Evolutionary conservation across 2,329 filamentous ascomycete genomes (phyloP), one percentile per base, ranked within the genome.

Genomic region (Hawksworthiomyces lignivorus): DNA sequence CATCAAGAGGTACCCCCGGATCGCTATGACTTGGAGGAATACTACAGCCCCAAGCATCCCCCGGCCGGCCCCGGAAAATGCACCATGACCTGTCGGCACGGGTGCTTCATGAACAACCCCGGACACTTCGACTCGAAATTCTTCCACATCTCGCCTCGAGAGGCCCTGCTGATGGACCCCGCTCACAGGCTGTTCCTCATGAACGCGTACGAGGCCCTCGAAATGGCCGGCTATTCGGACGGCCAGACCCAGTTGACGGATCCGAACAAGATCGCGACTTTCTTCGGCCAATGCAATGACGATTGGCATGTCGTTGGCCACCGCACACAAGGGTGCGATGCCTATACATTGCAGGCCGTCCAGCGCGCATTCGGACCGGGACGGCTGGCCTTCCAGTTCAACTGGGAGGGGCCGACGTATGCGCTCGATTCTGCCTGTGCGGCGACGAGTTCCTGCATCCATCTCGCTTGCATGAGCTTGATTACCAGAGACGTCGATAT

Each of bases 381-480:
- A 9, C 69, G 81, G 7, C 80, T 87, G 56, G 77, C 85, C 62
- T 87, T 86, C 60, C 81, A 80, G 58, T 86, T 87, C 62, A 81
- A 83, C 52, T 87, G 85, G 59, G 75, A 71, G 28, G 84, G 84
- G 0, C 83, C 82, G 0, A 84, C 77, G 20, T 79, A 77, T 56
- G 82, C 73, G 34, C 69, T 87, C 34, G 84, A 88, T 50, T 87
- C 83, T n/a, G 84, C 83, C 5, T 87, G 84, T 54, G 86, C 82
- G 0, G 87, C 82, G 1, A 82, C 79, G 49, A 68, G 83, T 12
- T 80, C 82, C 3, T 82, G 82, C 1, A 79, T 88, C 30, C 78
- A 86, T 50, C 63, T 84, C 2, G 75, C 77, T n/a, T 88, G 84
- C 61, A 82, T 80, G 5, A 77, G 84, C 0, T 67, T 89, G 6